These are phyloP conservation scores for Aspergillus fumigatiaffinis DNA, from an alignment of 2,329 filamentous ascomycete genomes.

Conservation along the genomic window DNA sequence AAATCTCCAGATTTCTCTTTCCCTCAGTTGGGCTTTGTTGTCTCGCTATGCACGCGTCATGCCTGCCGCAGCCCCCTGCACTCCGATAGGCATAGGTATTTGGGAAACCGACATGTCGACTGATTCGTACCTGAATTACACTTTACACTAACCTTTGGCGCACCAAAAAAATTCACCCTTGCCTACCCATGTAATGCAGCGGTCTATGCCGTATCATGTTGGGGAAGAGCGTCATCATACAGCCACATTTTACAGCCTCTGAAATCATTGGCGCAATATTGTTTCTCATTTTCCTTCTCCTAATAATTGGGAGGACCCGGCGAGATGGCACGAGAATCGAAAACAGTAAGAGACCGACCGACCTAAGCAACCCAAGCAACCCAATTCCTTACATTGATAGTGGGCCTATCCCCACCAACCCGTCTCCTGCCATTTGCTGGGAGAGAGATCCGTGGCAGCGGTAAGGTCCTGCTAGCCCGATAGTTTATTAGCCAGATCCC, in stretches of 20 bases:
- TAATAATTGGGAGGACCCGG: background rate
- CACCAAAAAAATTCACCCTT: too few relatives aligned
- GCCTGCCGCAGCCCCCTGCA: background rate
- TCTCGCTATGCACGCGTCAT: background rate
- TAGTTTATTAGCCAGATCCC: constrained; percentile 5
- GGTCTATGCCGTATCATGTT: too few relatives aligned
- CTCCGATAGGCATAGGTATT: too few relatives aligned
- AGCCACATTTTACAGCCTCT: background rate
- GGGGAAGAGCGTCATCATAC: too few relatives aligned
- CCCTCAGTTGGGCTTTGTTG: background rate
- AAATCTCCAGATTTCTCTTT: background rate
- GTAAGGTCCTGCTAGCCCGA: constrained; percentile 6
- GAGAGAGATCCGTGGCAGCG: constrained; percentile 10
- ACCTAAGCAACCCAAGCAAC: background rate
- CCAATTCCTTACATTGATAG: background rate
- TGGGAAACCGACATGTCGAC: too few relatives aligned
- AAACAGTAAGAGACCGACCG: background rate
- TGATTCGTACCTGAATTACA: too few relatives aligned
- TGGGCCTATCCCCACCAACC: constrained; percentile 1
- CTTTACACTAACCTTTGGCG: too few relatives aligned
- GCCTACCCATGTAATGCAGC: too few relatives aligned
- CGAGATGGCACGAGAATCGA: background rate
- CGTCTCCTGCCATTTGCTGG: constrained; percentile 10
- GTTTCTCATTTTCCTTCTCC: background rate
- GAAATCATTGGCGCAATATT: background rate